These are phyloP conservation scores for Paraphaeosphaeria minitans DNA, from an alignment of 2,329 filamentous ascomycete genomes.

Conservation along the genomic window DNA sequence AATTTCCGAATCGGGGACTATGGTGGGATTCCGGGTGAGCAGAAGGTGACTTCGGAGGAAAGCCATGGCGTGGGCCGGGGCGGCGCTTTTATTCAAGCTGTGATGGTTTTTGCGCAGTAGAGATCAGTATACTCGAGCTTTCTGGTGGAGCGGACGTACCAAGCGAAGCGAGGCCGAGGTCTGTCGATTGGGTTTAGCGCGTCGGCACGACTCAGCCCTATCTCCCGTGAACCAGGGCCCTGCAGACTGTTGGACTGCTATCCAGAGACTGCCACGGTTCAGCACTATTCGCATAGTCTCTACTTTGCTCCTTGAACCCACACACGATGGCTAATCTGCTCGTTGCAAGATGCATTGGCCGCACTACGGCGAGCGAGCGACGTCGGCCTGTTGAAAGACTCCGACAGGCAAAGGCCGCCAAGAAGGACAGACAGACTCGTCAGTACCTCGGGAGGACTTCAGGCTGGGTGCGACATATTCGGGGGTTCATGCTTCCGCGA, in stretches of 20 bases:
- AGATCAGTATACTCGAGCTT: slow-evolving; percentile 17
- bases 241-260: not conserved
- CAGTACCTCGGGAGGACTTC: not conserved
- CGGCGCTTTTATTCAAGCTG: slow-evolving; percentile 28
- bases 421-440: not conserved
- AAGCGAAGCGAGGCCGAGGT: slow-evolving; percentile 9
- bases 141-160: slow-evolving; percentile 13
- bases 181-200: not conserved
- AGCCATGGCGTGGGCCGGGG: slow-evolving; percentile 33
- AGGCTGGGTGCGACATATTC: no score
- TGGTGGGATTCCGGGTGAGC: slow-evolving; percentile 16
- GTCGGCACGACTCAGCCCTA: not conserved
- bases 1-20: slow-evolving; percentile 4
- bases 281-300: not conserved
- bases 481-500: no score
- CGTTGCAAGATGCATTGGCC: not conserved
- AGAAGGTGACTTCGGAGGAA: slow-evolving; percentile 16
- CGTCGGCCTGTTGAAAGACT: slow-evolving; percentile 1
- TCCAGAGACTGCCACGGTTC: not conserved
- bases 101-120: slow-evolving; percentile 42
- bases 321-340: not conserved
- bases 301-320: no score
- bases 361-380: slow-evolving; percentile 7
- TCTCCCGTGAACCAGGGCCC: not conserved
- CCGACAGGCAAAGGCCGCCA: not conserved